Conservation (phyloP, 2,329 filamentous ascomycete genomes). For the Paecilomyces formosus region DNA sequence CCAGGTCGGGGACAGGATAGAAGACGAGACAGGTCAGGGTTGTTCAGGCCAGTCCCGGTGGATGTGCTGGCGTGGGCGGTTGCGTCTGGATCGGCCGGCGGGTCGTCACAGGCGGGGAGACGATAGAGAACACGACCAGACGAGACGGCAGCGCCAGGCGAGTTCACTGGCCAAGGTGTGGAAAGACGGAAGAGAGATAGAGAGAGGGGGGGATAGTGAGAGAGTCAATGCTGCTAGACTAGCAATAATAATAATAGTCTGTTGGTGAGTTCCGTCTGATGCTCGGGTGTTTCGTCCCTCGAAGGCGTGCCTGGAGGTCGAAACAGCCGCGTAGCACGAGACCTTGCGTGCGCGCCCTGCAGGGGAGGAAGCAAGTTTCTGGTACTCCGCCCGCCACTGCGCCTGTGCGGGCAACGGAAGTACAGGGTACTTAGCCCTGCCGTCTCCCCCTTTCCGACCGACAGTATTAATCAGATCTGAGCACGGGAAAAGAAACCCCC, state of each 20-base stretch:
- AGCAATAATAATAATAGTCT: neutral
- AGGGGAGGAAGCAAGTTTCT: conserved; percentile 6
- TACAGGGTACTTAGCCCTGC: conserved; percentile 4
- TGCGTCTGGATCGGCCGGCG: conserved; percentile 19
- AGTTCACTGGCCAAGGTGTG: conserved; percentile 7
- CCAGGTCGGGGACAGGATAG: conserved; percentile 8
- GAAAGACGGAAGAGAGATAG: conserved; percentile 2
- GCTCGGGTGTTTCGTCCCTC: neutral
- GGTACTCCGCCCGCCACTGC: conserved; percentile 9
- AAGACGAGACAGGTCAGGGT: conserved; percentile 8
- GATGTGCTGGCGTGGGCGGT: conserved; percentile 14
- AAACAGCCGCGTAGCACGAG: conserved; percentile 1
- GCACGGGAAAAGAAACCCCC: neutral
- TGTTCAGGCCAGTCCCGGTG: conserved; percentile 7
- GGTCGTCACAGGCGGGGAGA: conserved; percentile 13
- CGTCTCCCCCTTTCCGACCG: neutral
- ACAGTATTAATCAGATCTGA: neutral
- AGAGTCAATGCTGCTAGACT: neutral
- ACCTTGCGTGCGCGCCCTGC: neutral
- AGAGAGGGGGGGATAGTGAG: neutral
- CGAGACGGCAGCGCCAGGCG: no score
- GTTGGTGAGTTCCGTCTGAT: neutral
- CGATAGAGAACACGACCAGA: conserved; percentile 6
- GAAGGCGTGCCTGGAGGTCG: neutral
- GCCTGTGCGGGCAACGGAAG: conserved; percentile 4